These are phyloP conservation scores for Termitomyces titanicus DNA, from an alignment of 768 basidiomycete genomes.

Conservation along the genomic window DNA sequence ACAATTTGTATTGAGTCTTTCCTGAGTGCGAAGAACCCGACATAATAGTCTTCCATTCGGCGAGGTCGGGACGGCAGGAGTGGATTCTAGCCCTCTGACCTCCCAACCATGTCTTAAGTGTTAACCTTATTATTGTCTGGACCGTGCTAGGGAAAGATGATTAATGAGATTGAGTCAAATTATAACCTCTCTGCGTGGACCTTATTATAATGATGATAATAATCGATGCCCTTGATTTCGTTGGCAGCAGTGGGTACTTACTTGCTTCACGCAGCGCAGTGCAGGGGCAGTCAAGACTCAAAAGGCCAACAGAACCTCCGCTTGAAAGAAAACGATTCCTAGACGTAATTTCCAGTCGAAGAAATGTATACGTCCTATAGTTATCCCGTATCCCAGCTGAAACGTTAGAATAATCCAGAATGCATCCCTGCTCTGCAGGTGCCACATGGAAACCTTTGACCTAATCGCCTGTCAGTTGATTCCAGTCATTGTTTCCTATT, in stretches of 20 bases:
- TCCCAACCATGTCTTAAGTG: no score
- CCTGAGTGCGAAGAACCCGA: conserved; percentile 45
- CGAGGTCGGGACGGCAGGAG: conserved; percentile 54
- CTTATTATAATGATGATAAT: no score
- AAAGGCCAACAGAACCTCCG: conserved; percentile 70
- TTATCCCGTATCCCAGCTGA: conserved; percentile 61
- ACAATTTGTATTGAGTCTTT: conserved; percentile 3
- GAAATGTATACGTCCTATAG: conserved; percentile 39
- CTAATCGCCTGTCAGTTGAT: conserved; percentile 35
- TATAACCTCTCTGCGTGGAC: conserved; percentile 23
- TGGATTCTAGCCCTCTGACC: conserved; percentile 56
- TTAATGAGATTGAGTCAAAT: neutral
- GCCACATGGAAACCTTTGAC: conserved; percentile 73
- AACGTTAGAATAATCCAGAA: conserved; percentile 59
- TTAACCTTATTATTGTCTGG: conserved; percentile 52
- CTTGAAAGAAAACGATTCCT: conserved; percentile 21
- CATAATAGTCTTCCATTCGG: conserved; percentile 60
- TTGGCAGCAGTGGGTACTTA: conserved; percentile 24
- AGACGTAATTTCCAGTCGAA: neutral
- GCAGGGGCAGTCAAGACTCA: conserved; percentile 49
- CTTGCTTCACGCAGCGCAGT: conserved; percentile 26
- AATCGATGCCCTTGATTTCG: conserved; percentile 42
- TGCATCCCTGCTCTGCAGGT: conserved; percentile 65
- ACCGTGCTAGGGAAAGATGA: conserved; percentile 42
- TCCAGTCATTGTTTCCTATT: conserved; percentile 39